phyloP scores from a whole-genome alignment of 2,329 filamentous ascomycete species.

The Seiridium cupressi region DNA sequence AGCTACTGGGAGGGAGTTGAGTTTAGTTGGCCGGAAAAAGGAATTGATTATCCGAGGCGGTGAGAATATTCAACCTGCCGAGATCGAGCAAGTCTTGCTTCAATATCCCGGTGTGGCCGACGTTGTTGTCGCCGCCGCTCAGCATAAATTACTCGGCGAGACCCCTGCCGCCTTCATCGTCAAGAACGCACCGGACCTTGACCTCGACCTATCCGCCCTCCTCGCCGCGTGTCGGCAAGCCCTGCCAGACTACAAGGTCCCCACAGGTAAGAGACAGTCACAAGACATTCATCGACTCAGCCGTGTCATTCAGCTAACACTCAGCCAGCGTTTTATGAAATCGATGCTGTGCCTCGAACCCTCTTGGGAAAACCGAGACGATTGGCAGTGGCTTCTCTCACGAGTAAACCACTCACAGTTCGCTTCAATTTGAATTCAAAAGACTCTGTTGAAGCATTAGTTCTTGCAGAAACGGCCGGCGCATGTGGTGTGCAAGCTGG shows the following conservation, averaged over 20 bases:
- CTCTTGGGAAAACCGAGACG: conserved; percentile 1
- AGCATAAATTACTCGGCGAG: background rate
- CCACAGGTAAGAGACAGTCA: background rate
- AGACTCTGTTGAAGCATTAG: background rate
- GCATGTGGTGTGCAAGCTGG: conserved; percentile 4
- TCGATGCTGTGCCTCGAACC: conserved; percentile 1
- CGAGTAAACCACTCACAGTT: background rate
- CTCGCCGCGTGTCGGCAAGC: background rate
- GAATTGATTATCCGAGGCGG: conserved; percentile 3
- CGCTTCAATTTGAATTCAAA: background rate
- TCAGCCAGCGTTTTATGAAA: conserved; percentile 1
- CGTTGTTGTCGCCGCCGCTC: background rate
- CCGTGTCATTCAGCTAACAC: background rate
- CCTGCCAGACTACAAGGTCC: conserved; percentile 5
- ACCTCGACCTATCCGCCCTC: background rate
- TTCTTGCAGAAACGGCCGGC: conserved; percentile 1
- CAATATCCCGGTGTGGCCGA: conserved; percentile 1
- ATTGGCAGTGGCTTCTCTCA: background rate
- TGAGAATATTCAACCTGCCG: conserved; percentile 3
- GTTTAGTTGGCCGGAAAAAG: background rate
- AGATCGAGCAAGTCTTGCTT: conserved; percentile 2
- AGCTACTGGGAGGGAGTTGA: background rate
- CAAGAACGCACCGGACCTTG: conserved; percentile 1
- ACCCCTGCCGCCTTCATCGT: conserved; percentile 4
- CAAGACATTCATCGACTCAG: background rate